Percentiles rank a stretch among this genome's conserved stretches.
phyloP scores from a whole-genome alignment of 164 flowering plant species.

The Nymphaea thermarum region DNA sequence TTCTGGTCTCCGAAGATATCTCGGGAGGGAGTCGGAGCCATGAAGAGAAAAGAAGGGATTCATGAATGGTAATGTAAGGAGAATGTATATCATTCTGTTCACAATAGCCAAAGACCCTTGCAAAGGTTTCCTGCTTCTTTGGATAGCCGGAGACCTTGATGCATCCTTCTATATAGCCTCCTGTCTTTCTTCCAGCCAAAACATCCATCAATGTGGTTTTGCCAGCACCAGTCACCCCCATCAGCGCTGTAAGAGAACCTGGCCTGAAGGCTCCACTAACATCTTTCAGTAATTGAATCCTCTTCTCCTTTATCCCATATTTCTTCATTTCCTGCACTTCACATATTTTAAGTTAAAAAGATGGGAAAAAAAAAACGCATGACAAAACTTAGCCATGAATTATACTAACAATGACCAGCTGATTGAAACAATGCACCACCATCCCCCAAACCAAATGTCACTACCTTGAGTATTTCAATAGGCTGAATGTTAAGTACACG shows the following conservation, averaged over 20 bases:
- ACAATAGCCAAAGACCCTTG: constrained; percentile 57
- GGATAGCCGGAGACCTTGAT: constrained; percentile 78
- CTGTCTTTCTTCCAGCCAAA: constrained; percentile 51
- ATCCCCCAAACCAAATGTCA: background rate
- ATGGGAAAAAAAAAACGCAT: background rate
- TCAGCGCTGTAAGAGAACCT: constrained; percentile 22
- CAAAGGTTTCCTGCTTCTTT: constrained; percentile 84
- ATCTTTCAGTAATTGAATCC: constrained; percentile 14
- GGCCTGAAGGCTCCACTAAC: constrained; percentile 27
- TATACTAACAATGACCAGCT: background rate
- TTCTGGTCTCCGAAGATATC: constrained; percentile 15
- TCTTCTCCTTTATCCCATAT: constrained; percentile 14
- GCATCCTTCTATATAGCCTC: constrained; percentile 65
- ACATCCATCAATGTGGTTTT: constrained; percentile 46
- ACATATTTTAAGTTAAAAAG: background rate
- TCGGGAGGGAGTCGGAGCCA: constrained; percentile 82
- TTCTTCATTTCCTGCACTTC: constrained; percentile 18
- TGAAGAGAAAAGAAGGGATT: constrained; percentile 87
- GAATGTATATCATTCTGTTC: constrained; percentile 25
- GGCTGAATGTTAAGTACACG: too few species aligned
- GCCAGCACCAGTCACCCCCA: constrained; percentile 86
- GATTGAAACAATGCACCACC: background rate
- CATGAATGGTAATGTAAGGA: constrained; percentile 26
- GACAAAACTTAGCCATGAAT: background rate
- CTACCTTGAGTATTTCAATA: too few species aligned